phyloP scores from a whole-genome alignment of 2,329 filamentous ascomycete species.

The Helotiales sp. region DNA sequence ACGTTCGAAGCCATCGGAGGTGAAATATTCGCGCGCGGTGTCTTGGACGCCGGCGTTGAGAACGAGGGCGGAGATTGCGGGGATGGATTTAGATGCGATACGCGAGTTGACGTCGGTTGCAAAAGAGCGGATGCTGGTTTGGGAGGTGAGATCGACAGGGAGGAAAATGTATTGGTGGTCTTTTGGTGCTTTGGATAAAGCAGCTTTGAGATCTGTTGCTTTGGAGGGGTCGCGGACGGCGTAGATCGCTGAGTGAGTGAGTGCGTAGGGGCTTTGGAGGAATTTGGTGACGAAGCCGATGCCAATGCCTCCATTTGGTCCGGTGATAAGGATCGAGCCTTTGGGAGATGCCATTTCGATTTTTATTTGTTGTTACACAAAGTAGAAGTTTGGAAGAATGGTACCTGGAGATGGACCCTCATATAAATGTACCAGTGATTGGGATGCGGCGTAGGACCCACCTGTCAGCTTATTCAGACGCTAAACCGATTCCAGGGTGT shows the following conservation, averaged over 20 bases:
- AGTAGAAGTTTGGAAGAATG: not conserved
- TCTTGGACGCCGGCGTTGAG: constrained; percentile 35
- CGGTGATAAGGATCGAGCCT: constrained; percentile 37
- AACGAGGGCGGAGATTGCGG: constrained; percentile 33
- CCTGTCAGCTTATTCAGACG: not conserved
- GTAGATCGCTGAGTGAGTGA: constrained; percentile 32
- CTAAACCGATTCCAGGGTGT: not conserved
- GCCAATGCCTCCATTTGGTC: constrained; percentile 38
- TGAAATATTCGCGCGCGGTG: constrained; percentile 37
- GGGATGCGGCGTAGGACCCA: not conserved
- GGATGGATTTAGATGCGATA: constrained; percentile 27
- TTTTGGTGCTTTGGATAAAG: not conserved
- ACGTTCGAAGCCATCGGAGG: constrained; percentile 44
- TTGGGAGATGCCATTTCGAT: not conserved
- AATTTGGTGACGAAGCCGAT: constrained; percentile 28
- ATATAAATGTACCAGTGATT: not conserved
- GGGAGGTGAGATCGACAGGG: constrained; percentile 17
- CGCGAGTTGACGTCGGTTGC: constrained; percentile 31
- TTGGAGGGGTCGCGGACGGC: constrained; percentile 28
- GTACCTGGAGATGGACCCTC: not conserved
- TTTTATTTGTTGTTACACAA: not conserved
- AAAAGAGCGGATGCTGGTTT: constrained; percentile 19
- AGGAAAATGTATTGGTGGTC: constrained; percentile 4
- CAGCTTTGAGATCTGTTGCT: constrained; percentile 4
- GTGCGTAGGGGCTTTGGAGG: constrained; percentile 19